These are phyloP conservation scores for Scopulariopsis brevicaulis DNA, from an alignment of 2,329 filamentous ascomycete species.

Conservation along the genomic window DNA sequence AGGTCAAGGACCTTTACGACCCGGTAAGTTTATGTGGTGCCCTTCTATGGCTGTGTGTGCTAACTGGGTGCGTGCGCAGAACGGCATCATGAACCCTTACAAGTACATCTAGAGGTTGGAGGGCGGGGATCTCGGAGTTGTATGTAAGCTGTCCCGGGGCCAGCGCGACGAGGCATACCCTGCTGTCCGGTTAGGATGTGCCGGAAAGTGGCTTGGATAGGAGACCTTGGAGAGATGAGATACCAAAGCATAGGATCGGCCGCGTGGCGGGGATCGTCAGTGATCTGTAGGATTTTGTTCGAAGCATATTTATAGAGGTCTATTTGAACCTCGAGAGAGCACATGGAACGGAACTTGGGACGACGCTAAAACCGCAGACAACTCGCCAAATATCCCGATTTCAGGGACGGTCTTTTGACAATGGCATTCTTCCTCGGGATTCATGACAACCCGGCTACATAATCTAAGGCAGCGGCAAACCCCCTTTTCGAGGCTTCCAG, in stretches of 20 bases:
- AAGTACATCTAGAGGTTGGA: slow-evolving; percentile 62
- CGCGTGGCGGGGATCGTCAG: too few relatives aligned
- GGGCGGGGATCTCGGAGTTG: background rate
- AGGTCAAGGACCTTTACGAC: slow-evolving; percentile 89
- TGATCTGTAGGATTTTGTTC: too few relatives aligned
- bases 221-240: background rate
- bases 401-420: too few relatives aligned
- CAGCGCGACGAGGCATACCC: background rate
- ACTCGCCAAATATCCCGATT: too few relatives aligned
- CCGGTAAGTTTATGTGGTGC: slow-evolving; percentile 53
- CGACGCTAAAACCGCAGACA: too few relatives aligned
- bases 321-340: too few relatives aligned
- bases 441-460: too few relatives aligned
- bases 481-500: too few relatives aligned
- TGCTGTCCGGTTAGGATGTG: background rate
- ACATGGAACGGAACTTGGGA: too few relatives aligned
- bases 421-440: too few relatives aligned
- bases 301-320: too few relatives aligned
- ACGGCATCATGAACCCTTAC: slow-evolving; percentile 98
- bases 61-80: slow-evolving; percentile 37
- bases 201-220: background rate
- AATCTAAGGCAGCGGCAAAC: too few relatives aligned
- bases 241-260: background rate
- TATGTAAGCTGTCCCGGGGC: background rate
- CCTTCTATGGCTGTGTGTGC: background rate